These are phyloP conservation scores for Candida anutae DNA, from an alignment of 1,139 yeast species.

Conservation along the genomic window DNA sequence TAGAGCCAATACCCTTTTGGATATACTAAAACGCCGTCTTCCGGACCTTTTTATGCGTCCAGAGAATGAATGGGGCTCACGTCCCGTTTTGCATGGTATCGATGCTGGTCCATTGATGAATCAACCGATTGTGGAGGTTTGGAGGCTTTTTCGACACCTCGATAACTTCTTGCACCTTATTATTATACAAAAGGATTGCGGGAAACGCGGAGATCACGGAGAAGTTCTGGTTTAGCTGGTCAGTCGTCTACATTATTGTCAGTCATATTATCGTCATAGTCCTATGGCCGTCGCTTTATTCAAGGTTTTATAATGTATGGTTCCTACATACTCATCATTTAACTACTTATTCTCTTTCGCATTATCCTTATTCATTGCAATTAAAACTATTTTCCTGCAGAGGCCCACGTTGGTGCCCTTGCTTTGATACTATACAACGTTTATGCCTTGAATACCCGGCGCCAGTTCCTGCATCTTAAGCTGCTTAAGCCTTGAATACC, in stretches of 20 bases:
- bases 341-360: too few relatives aligned
- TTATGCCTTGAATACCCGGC: too few relatives aligned
- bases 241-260: not conserved
- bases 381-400: too few relatives aligned
- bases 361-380: too few relatives aligned
- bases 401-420: too few relatives aligned
- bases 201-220: not conserved
- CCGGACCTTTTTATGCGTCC: not conserved
- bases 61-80: slow-evolving; percentile 1
- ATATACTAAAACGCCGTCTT: not conserved
- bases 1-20: not conserved
- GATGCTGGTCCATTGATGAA: slow-evolving; percentile 31
- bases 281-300: too few relatives aligned
- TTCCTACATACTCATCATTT: too few relatives aligned
- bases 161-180: slow-evolving; percentile 75
- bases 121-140: slow-evolving; percentile 44
- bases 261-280: too few relatives aligned
- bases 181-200: too few relatives aligned
- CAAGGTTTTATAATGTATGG: too few relatives aligned
- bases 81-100: slow-evolving; percentile 60
- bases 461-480: too few relatives aligned
- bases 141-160: slow-evolving; percentile 46
- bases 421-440: too few relatives aligned
- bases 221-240: not conserved
- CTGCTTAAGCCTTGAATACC: slow-evolving; percentile 65